phyloP scores from a whole-genome alignment of 2,329 filamentous ascomycete genomes.

The Lizonia empirigonia region DNA sequence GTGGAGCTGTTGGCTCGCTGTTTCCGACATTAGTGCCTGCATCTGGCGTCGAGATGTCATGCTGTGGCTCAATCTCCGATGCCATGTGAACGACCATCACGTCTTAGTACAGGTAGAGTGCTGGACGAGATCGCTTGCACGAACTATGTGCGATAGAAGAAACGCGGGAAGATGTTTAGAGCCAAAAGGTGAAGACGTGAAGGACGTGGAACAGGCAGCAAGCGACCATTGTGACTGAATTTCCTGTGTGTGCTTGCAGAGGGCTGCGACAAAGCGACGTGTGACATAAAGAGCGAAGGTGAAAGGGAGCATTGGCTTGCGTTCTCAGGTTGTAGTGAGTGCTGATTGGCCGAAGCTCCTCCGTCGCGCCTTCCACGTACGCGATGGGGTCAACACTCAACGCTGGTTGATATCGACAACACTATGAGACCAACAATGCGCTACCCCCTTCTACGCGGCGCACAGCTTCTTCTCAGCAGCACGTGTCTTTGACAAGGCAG shows the following conservation, averaged over 20 bases:
- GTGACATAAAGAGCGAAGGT: background rate
- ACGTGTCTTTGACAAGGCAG: background rate
- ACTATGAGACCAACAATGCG: constrained; percentile 23
- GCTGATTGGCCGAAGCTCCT: constrained; percentile 11
- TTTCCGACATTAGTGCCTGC: background rate
- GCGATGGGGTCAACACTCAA: background rate
- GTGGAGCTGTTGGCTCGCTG: background rate
- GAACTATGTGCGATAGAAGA: background rate
- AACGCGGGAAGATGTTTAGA: background rate
- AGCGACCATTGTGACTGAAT: background rate
- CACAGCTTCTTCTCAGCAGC: background rate
- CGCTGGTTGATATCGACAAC: constrained; percentile 10
- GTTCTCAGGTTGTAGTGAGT: too few species aligned
- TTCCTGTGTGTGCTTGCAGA: background rate
- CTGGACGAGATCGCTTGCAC: background rate
- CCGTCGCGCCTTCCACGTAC: background rate
- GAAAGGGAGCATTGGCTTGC: background rate
- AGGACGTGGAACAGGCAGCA: background rate
- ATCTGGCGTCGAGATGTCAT: background rate
- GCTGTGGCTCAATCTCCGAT: background rate
- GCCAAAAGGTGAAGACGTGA: background rate
- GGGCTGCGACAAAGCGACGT: background rate
- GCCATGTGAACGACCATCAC: background rate
- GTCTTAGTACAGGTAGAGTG: background rate
- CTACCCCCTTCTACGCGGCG: constrained; percentile 11